Conservation (phyloP, 371 early-diverging fungal genomes). For the Conidiobolus incongruus region DNA sequence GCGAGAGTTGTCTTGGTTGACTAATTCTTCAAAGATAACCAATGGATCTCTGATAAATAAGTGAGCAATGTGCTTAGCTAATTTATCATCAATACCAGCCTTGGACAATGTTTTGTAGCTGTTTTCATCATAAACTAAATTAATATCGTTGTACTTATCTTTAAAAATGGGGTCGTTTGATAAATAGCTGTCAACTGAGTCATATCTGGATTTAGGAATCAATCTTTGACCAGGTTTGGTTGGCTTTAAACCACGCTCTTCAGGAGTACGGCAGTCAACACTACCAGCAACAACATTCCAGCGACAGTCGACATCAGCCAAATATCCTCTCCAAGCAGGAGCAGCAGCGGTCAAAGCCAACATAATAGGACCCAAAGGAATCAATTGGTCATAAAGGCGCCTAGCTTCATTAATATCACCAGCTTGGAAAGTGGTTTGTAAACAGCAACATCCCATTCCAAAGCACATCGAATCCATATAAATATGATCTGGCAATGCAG, state of each 20-base stretch:
- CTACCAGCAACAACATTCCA: slow-evolving; percentile 93
- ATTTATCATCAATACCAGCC: slow-evolving; percentile 61
- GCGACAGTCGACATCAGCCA: slow-evolving; percentile 92
- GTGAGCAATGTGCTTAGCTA: slow-evolving; percentile 89
- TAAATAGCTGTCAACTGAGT: slow-evolving; percentile 84
- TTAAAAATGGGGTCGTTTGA: slow-evolving; percentile 51
- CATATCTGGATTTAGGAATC: slow-evolving; percentile 94
- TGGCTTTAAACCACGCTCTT: slow-evolving; percentile 76
- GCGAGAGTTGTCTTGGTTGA: slow-evolving; percentile 51
- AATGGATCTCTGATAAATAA: slow-evolving; percentile 97
- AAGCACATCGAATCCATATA: slow-evolving; percentile 99
- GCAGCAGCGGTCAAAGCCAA: slow-evolving; percentile 88
- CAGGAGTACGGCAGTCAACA: slow-evolving; percentile 89
- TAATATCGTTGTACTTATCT: slow-evolving; percentile 88
- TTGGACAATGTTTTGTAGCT: slow-evolving; percentile 45
- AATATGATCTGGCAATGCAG: slow-evolving; percentile 76
- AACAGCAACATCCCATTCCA: slow-evolving; percentile 98
- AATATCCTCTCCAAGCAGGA: slow-evolving; percentile 83
- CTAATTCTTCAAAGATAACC: slow-evolving; percentile 76
- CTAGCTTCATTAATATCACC: slow-evolving; percentile 86
- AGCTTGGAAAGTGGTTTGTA: slow-evolving; percentile 98
- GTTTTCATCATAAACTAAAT: slow-evolving; percentile 57
- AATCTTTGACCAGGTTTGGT: slow-evolving; percentile 37
- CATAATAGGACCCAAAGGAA: slow-evolving; percentile 85
- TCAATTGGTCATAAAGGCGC: slow-evolving; percentile 86